Evolutionary conservation across 371 early-diverging fungal species (phyloP), one percentile per base, ranked within the genome.

Genomic region (Mortierella sp.): DNA sequence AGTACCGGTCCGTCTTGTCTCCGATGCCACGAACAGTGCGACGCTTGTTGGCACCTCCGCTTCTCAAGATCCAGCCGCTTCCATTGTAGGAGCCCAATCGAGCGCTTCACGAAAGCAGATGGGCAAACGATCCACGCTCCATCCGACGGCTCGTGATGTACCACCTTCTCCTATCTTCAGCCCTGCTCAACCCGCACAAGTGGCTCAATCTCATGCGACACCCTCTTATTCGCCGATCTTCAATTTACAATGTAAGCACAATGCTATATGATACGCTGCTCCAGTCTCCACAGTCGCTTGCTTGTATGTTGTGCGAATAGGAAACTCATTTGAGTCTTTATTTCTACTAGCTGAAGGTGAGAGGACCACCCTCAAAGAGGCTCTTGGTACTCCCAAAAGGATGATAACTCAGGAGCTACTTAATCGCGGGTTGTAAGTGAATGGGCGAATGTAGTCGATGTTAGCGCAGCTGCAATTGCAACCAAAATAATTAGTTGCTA

Each of bases 351-450:
- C n/a, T 7, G 24, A 52, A 31, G 53, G 75, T 29, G 29, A 4
- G 1, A 64, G 68, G 39, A 29, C 40, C 14, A 71, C 44, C 7
- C 26, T 79, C 11, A 50, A 41, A 2, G 41, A 65, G 5, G 50
- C 55, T 9, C 64, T 80, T 19, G 64, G 68, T 9, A 31, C 45
- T 13, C 80, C 74, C 2, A 66, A 43, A 8, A 61, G 31, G 4
- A 24, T 22, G 40, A 48, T 40, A 6, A 3, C 39, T 5, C 55
- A 65, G 7, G 69, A 77, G 13, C 68, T 82, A 1, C 29, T 71
- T 16, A 68, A 68, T 7, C 26, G 55, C 4, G 82, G 72, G 10
- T 61, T 82, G 82, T 82, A 77, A 43, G 82, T 73, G 5, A 26
- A 40, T 3, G 0, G n/a, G n/a, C n/a, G n/a, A n/a, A n/a, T n/a